A percentile compares a stretch with the other conserved stretches of the same genome.
Evolutionary conservation across 2,329 filamentous ascomycete genomes (phyloP).

Genomic region (Verticillium longisporum): DNA sequence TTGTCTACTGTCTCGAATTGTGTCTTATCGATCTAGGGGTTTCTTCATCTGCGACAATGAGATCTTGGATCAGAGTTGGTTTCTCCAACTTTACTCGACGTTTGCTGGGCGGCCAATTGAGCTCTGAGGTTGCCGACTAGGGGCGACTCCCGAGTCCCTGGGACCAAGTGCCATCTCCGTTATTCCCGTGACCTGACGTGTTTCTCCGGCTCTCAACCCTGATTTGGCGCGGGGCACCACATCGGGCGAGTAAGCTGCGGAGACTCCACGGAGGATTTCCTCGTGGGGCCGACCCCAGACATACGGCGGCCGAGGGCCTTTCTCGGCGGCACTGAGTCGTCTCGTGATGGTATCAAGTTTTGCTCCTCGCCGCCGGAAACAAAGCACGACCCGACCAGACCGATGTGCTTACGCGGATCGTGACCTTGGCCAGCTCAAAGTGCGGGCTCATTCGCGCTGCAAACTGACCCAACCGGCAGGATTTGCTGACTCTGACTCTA

Average conservation of each 20-base stretch:
- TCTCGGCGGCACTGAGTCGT: neutral
- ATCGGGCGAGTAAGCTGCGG: neutral
- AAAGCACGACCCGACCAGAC: neutral
- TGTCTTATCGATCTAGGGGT: too few relatives aligned
- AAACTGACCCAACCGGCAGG: too few relatives aligned
- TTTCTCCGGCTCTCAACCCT: neutral
- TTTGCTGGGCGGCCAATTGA: too few relatives aligned
- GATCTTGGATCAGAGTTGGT: too few relatives aligned
- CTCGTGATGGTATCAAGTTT: neutral
- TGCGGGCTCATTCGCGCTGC: too few relatives aligned
- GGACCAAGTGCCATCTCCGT: neutral
- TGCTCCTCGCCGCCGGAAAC: neutral
- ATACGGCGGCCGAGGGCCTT: neutral
- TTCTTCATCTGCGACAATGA: too few relatives aligned
- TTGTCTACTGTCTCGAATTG: too few relatives aligned
- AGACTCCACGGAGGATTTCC: neutral
- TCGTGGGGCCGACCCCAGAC: neutral
- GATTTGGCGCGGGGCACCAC: neutral
- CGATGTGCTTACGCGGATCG: neutral
- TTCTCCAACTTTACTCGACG: too few relatives aligned
- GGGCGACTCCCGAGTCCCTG: neutral
- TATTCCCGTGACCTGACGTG: neutral
- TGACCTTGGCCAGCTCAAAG: neutral
- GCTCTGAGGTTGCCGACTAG: too few relatives aligned
- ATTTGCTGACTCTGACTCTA: too few relatives aligned